phyloP scores from a whole-genome alignment of 768 basidiomycete species.

The Termitomyces sp. region DNA sequence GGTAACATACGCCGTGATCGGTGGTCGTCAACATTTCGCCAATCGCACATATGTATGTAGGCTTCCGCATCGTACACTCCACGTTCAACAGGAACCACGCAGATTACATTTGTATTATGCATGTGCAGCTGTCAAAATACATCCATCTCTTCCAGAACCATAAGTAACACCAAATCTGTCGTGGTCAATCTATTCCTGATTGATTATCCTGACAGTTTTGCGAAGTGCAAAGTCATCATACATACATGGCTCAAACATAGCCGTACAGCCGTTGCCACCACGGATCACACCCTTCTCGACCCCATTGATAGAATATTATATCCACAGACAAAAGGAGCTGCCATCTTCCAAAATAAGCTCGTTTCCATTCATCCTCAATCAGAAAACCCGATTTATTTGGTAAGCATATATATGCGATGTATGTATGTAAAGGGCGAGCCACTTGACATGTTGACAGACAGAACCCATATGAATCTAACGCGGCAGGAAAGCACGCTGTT shows the following conservation, averaged over 20 bases:
- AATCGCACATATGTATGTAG: neutral
- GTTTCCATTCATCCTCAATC: conserved; percentile 1
- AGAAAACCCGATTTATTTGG: neutral
- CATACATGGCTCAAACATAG: neutral
- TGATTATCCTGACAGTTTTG: neutral
- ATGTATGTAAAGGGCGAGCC: too few species aligned
- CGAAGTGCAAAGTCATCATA: neutral
- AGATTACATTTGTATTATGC: neutral
- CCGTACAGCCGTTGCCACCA: neutral
- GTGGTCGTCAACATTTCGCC: neutral
- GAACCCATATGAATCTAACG: neutral
- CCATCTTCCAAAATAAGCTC: neutral
- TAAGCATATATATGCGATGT: neutral
- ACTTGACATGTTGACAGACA: neutral
- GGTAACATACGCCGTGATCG: neutral
- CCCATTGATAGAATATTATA: too few species aligned
- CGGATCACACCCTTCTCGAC: neutral
- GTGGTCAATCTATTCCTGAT: neutral
- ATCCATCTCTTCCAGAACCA: neutral
- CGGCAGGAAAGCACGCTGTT: neutral
- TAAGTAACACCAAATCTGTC: neutral
- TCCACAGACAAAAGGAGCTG: neutral
- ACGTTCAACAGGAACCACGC: neutral
- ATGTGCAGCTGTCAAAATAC: neutral
- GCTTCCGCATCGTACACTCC: neutral